Base-by-base conservation (phyloP, 192 early-diverging fungal species). In the Pilaira anomala region DNA sequence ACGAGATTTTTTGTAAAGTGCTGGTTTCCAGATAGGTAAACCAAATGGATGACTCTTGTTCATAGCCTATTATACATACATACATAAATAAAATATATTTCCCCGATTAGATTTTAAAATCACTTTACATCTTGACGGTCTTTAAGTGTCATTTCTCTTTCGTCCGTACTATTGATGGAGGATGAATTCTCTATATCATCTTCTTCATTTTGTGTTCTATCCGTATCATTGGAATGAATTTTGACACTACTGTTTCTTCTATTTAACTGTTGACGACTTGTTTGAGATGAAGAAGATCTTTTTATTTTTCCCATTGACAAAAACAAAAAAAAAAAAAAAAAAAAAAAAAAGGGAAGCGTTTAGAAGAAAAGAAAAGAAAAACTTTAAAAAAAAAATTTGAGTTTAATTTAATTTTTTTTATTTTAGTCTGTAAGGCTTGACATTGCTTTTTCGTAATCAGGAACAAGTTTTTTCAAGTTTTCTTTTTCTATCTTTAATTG, bases 1-100 rank as follows among this genome's bases (percentile, higher is more conserved):
- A 13, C 96, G 89, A 9, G 85, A 82, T 71, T 98, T 98, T 56
- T 92, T 91, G 82, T 96, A 98, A n/a, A 98, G 80, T 11, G 94
- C 93, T 22, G 93, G 93, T 74, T 98, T 98, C 96, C 96, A 98
- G 22, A 98, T 80, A 30, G 89, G 91, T 48, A 98, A 71, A 30
- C 96, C 96, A 68, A 98, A 98, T 18, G 94, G 94, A 78, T 96
- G 93, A 6, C 80, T 76, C 26, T 79, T 83, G 71, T 93, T 93
- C 62, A 93, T 83, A 18, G 84, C 85, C 83, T 91, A 78, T 26
- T 5, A 19, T 13, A 44, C 13, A n/a, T 3, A 8, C 13, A 36
- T n/a, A 24, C 48, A 56, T 40, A 3, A 28, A 16, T 9, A 42
- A n/a, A 48, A 14, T 46, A 51, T 22, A 46, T 36, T 21, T 3